phyloP scores from a whole-genome alignment of 768 basidiomycete species.

The Lactifluus pinguis region DNA sequence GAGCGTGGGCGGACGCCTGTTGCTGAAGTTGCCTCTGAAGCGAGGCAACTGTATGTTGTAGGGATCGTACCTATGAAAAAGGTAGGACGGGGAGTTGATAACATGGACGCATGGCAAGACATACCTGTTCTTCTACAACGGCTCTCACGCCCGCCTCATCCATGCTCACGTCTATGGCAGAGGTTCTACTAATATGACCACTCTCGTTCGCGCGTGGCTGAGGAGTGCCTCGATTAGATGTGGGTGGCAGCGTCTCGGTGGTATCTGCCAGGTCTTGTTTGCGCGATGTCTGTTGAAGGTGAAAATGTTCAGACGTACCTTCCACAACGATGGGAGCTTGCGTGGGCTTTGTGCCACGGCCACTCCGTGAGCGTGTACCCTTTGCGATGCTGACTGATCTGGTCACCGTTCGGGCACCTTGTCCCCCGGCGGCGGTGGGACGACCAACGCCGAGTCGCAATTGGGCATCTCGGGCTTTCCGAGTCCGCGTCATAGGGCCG shows the following conservation, averaged over 20 bases:
- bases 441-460: conserved; percentile 62
- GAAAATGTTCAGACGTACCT: conserved; percentile 17
- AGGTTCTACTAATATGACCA: neutral
- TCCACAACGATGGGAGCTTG: conserved; percentile 57
- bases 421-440: conserved; percentile 55
- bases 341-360: conserved; percentile 38
- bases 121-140: conserved; percentile 14
- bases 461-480: conserved; percentile 68
- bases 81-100: neutral
- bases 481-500: conserved; percentile 36
- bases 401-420: conserved; percentile 56
- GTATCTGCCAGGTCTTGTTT: conserved; percentile 4
- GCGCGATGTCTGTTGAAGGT: neutral
- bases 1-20: conserved; percentile 11
- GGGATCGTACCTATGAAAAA: conserved; percentile 10
- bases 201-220: neutral
- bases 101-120: neutral
- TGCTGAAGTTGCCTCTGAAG: conserved; percentile 17
- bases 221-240: neutral
- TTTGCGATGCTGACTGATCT: conserved; percentile 46
- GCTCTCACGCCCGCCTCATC: neutral
- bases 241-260: neutral
- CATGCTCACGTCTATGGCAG: neutral
- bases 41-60: conserved; percentile 12
- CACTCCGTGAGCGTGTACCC: conserved; percentile 41